These are phyloP conservation scores for Lobosporangium transversale DNA, from an alignment of 192 early-diverging fungal genomes.

Conservation along the genomic window DNA sequence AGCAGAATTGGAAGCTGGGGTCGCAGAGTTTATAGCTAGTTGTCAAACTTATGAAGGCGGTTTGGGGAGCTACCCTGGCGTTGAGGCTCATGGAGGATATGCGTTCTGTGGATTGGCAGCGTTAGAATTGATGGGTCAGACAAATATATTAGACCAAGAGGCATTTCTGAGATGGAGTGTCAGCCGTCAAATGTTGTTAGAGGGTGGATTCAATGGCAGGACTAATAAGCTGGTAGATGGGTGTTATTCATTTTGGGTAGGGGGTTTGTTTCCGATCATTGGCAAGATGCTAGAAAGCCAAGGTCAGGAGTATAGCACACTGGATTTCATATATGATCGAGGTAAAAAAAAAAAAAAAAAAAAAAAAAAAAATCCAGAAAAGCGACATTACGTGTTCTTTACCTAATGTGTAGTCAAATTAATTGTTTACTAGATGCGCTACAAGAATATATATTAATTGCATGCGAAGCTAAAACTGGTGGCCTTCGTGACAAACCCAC, in stretches of 20 bases:
- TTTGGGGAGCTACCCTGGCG: slow-evolving; percentile 79
- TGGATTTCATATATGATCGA: slow-evolving; percentile 62
- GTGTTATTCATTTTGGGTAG: slow-evolving; percentile 98
- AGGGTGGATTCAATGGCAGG: slow-evolving; percentile 96
- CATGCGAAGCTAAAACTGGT: slow-evolving; percentile 82
- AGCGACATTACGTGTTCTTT: too few relatives aligned
- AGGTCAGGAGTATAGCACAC: slow-evolving; percentile 13
- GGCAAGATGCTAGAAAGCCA: slow-evolving; percentile 53
- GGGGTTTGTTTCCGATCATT: slow-evolving; percentile 80
- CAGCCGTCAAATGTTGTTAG: slow-evolving; percentile 84
- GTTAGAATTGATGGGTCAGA: slow-evolving; percentile 75
- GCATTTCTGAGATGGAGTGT: slow-evolving; percentile 76
- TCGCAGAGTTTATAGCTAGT: slow-evolving; percentile 62
- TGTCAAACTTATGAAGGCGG: slow-evolving; percentile 98
- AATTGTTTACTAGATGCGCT: slow-evolving; percentile 82
- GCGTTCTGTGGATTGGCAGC: slow-evolving; percentile 93
- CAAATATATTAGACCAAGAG: slow-evolving; percentile 71
- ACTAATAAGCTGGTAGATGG: slow-evolving; percentile 99
- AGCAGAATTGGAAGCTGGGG: slow-evolving; percentile 72
- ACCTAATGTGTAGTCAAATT: too few relatives aligned
- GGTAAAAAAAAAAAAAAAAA: slow-evolving; percentile 25
- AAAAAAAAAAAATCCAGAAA: neutral
- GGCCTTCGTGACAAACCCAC: slow-evolving; percentile 94
- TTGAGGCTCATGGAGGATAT: slow-evolving; percentile 97
- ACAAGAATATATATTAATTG: slow-evolving; percentile 89